Base-by-base conservation (phyloP, 768 basidiomycete species). In the Termitomyces sp. region DNA sequence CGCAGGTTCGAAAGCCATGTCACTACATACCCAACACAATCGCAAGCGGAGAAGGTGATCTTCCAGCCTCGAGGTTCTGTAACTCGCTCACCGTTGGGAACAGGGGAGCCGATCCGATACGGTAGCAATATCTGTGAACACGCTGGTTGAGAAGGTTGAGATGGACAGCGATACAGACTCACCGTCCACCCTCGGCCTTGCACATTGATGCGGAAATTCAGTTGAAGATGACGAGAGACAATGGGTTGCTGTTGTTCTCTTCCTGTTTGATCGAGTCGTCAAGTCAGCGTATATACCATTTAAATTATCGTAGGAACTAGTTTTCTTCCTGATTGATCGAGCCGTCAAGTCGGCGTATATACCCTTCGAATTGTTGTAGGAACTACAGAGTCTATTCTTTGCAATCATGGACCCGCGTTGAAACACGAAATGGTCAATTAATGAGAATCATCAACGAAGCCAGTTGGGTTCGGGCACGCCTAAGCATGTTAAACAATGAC, bases 111-210 rank as follows among this genome's bases (percentile, higher is more conserved):
- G 49, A n/a, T 3, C 41, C 1, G 59, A 60, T 9, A 53, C 50
- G 4, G 23, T 63, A 43, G 58, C 54, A 17, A 60, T 63, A 8
- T 60, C 62, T 10, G 58, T 60, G 23, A 53, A 60, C 19, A 60
- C 62, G 1, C 23, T 60, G 23, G 50, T 57, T 7, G 62, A 63
- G 43, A 60, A 60, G 35, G 21, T 33, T 33, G 31, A 33, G 31
- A 33, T 1, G 31, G 31, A 43, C 11, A 35, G 28, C 26, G 28
- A 40, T 26, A 11, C 7, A 3, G 26, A 41, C 10, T 51, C 50
- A 17, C 50, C 40, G 3, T 40, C 50, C 8, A 51, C 26, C 38
- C 26, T 26, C 12, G 50, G 38, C n/a, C 10, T 51, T 8, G 50
- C 50, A 1, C 40, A 41, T 41, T 51, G 8, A 41, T 8, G 8